These are phyloP conservation scores for Acanthamoeba quina DNA, from an alignment of 208 protist genomes.

Conservation along the genomic window DNA sequence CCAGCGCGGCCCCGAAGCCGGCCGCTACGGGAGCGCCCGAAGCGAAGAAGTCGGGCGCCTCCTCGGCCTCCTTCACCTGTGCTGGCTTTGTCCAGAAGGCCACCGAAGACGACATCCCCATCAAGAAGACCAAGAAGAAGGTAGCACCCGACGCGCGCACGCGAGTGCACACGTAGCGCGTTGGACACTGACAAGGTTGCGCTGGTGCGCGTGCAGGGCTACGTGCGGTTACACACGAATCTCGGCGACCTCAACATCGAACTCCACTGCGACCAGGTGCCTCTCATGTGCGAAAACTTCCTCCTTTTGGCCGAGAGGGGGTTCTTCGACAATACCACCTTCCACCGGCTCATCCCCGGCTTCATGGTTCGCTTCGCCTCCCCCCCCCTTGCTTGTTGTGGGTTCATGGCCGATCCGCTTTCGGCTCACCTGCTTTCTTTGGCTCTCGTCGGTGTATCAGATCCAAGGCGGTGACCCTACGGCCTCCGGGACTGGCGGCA, in stretches of 20 bases:
- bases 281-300: constrained; percentile 88
- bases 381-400: constrained; percentile 14
- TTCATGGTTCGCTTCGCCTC: constrained; percentile 89
- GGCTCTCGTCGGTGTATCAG: not conserved
- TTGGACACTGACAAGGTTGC: not conserved
- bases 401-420: not conserved
- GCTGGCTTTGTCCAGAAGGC: constrained; percentile 12
- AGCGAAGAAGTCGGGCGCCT: not conserved
- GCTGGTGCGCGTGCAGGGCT: constrained; percentile 78
- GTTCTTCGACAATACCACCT: constrained; percentile 90
- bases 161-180: not conserved
- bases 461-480: constrained; percentile 89
- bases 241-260: constrained; percentile 88
- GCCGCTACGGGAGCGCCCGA: not conserved
- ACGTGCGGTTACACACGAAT: constrained; percentile 86
- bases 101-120: constrained; percentile 15
- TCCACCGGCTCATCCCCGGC: constrained; percentile 90
- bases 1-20: constrained; percentile 28
- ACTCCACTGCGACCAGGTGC: constrained; percentile 80
- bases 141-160: not conserved
- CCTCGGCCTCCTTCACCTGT: constrained; percentile 29
- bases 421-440: not conserved
- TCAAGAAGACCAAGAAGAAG: constrained; percentile 71
- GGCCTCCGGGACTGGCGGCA: constrained; percentile 90
- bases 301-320: constrained; percentile 79